Evolutionary conservation across 2,329 filamentous ascomycete genomes (phyloP).

Genomic region (Ophiostoma triangulosporum): DNA sequence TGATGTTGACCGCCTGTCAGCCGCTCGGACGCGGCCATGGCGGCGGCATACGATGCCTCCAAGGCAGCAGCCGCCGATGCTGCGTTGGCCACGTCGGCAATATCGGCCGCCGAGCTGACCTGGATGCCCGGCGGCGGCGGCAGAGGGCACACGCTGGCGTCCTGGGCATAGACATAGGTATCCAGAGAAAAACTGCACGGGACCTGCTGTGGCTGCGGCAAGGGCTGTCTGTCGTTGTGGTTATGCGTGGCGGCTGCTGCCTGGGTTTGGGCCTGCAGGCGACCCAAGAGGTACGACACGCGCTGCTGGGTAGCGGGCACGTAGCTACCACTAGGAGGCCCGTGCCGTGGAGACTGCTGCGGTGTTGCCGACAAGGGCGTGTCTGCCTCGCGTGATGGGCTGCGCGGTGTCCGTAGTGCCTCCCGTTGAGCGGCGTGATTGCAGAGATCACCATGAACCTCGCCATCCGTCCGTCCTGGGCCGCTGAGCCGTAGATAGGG

Average conservation of each 20-base stretch:
- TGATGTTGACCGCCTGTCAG: not conserved
- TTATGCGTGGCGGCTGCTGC: not conserved
- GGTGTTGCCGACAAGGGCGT: not conserved
- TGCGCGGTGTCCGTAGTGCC: not conserved
- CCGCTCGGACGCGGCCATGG: not conserved
- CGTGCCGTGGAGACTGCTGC: not conserved
- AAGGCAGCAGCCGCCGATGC: not conserved
- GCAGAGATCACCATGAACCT: too few species aligned
- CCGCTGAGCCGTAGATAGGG: too few species aligned
- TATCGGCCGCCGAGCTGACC: slow-evolving; percentile 9
- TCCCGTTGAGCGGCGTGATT: not conserved
- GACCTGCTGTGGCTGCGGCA: not conserved
- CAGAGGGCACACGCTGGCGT: slow-evolving; percentile 10
- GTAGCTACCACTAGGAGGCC: not conserved
- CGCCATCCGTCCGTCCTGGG: too few species aligned
- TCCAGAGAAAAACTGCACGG: slow-evolving; percentile 13
- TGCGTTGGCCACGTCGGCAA: not conserved
- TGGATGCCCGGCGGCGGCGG: slow-evolving; percentile 14
- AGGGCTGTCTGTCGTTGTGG: not conserved
- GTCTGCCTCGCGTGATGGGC: not conserved
- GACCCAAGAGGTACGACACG: not conserved
- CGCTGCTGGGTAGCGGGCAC: not conserved
- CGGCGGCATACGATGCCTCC: not conserved
- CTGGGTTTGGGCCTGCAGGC: not conserved
- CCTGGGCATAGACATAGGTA: slow-evolving; percentile 18